Base-by-base conservation (phyloP, 2,329 filamentous ascomycete species). In the Nigrospora osmanthi region DNA sequence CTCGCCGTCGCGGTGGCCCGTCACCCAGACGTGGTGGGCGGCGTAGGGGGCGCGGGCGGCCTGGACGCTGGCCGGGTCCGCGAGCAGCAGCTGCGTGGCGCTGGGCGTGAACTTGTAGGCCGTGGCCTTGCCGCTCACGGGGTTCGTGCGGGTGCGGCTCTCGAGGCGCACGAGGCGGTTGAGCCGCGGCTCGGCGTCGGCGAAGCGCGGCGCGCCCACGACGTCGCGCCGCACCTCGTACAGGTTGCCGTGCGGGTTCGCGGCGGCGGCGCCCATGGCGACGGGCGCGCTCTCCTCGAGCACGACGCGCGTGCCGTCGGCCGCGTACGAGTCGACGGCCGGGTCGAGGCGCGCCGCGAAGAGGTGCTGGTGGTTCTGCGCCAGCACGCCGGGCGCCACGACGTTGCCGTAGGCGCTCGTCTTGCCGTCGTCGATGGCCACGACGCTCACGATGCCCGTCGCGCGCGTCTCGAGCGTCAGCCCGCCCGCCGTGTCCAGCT, bases 361-460 rank as follows among this genome's bases (percentile, higher is more conserved):
- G 34, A 86, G 69, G 58, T 86, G 81, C 55, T 86, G 82, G 48
- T 86, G 81, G 56, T 84, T 81, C 17, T 80, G 78, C 0, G 81
- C 82, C 6, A 85, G 59, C 0, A 79, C 76, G 0, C 81, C 81
- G 0, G 76, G 74, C 0, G 73, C 71, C 0, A 87, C 81, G n/a
- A 83, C 71, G 36, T 78, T 85, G 11, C 79, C 80, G 55, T 75
- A 84, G 0, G 66, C 68, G 15, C 60, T 78, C 7, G 60, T 64
- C 42, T 74, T 75, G 40, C 78, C 78, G 45, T 78, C 71, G 47
- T 65, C 72, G 5, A 73, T 68, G 31, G 80, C 73, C 15, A 87
- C 81, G 3, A 83, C 73, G 44, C 78, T 86, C 31, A 87, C 71
- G 44, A 87, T 82, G 1, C 83, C 83, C 0, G 82, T 86, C 0